These are phyloP conservation scores for Diversispora epigaea DNA, from an alignment of 192 early-diverging fungal genomes.

Conservation along the genomic window DNA sequence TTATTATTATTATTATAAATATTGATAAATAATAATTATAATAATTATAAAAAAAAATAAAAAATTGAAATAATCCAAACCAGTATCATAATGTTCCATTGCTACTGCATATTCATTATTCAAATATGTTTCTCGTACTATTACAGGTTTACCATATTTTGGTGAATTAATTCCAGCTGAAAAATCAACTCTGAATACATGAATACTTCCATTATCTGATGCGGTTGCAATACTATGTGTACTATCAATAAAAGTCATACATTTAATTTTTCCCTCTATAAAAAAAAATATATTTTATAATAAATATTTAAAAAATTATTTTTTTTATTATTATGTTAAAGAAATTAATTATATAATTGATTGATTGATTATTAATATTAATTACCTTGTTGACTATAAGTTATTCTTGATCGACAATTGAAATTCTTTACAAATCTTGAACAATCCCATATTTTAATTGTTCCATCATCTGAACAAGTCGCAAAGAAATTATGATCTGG, in stretches of 20 bases:
- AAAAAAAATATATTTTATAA: neutral
- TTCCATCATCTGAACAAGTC: constrained; percentile 81
- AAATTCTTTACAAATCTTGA: constrained; percentile 81
- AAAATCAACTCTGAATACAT: constrained; percentile 64
- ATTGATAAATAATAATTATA: neutral
- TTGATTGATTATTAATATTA: neutral
- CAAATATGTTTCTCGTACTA: constrained; percentile 55
- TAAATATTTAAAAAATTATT: neutral
- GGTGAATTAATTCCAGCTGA: constrained; percentile 36
- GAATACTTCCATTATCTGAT: constrained; percentile 80
- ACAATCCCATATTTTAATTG: constrained; percentile 82
- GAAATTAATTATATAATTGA: constrained; percentile 20
- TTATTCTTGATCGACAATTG: constrained; percentile 71
- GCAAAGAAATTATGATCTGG: constrained; percentile 75
- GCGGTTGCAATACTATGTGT: constrained; percentile 76
- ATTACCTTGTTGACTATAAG: constrained; percentile 64
- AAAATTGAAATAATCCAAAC: constrained; percentile 34
- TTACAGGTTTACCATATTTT: constrained; percentile 67
- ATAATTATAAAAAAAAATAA: neutral
- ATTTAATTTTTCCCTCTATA: constrained; percentile 72
- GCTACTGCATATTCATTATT: constrained; percentile 60
- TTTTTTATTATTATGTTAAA: too few species aligned
- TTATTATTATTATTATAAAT: too few species aligned
- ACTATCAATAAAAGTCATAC: constrained; percentile 75
- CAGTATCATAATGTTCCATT: constrained; percentile 69